These are phyloP conservation scores for Aureobasidium zeae DNA, from an alignment of 2,329 filamentous ascomycete genomes.

Conservation along the genomic window DNA sequence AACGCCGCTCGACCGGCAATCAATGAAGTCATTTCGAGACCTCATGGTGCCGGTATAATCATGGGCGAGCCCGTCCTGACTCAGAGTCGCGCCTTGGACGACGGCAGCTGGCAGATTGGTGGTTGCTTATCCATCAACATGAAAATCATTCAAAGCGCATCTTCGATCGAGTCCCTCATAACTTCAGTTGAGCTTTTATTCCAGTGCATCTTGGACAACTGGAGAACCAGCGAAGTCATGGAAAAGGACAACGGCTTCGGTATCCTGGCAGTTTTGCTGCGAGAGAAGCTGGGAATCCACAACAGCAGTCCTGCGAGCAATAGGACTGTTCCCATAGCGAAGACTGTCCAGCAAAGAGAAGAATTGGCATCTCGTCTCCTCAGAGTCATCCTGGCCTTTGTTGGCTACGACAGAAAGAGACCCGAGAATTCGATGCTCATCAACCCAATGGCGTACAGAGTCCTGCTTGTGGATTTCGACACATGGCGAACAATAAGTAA, in stretches of 20 bases:
- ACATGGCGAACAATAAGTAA: constrained; percentile 76
- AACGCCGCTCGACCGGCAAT: constrained; percentile 82
- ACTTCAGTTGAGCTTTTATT: constrained; percentile 77
- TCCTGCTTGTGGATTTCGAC: constrained; percentile 84
- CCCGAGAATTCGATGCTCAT: constrained; percentile 87
- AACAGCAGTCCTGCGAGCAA: neutral
- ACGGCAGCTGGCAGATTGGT: constrained; percentile 86
- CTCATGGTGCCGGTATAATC: constrained; percentile 72
- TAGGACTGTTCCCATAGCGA: constrained; percentile 22
- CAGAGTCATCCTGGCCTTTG: constrained; percentile 69
- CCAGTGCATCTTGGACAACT: constrained; percentile 76
- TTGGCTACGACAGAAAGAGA: constrained; percentile 74
- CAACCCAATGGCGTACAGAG: constrained; percentile 87
- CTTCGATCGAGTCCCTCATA: constrained; percentile 59
- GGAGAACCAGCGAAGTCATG: constrained; percentile 98
- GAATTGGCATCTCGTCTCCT: constrained; percentile 53
- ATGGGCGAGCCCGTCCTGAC: constrained; percentile 75
- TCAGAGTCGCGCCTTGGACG: constrained; percentile 75
- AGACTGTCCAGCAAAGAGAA: constrained; percentile 38
- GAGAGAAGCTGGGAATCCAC: constrained; percentile 62
- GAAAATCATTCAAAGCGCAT: constrained; percentile 72
- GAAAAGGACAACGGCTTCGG: constrained; percentile 91
- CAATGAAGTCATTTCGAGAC: constrained; percentile 74
- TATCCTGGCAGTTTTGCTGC: constrained; percentile 71
- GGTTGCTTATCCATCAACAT: constrained; percentile 80